Evolutionary conservation across 352 stramenopile genomes (phyloP), one percentile per base, ranked within the genome.

Genomic region (Pythium aristosporum): DNA sequence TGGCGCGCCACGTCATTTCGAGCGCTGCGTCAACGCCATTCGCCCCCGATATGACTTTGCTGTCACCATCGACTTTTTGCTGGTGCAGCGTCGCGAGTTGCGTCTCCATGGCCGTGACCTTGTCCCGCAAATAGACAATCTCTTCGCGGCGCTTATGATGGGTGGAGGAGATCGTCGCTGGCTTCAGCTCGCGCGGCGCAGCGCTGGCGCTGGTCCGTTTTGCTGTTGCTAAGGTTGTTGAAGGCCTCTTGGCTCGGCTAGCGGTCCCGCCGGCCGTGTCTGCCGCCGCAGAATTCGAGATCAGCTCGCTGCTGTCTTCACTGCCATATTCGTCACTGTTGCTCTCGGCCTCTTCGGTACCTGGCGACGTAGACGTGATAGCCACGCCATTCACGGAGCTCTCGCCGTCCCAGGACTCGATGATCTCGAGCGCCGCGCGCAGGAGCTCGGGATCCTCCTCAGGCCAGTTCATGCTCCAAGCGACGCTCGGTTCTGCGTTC

Each of bases 131-230:
- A 39, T 64, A 64, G 21, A 60, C 42, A 30, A 69, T 63, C 55
- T 69, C 62, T 39, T 64, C 62, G 36, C 61, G 61, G 34, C 61
- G 61, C 18, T 54, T 51, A 39, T 68, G 52, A 36, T 46, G 61
- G 2, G 60, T 67, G 1, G 60, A 67, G 4, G 42, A 32, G 5
- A 67, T 42, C 13, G 60, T 67, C 20, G 60, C 56, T 2, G 51
- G 60, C 51, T 61, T 56, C 13, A 67, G 48, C 32, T 59, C 59
- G 1, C 59, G 43, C 20, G 44, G 34, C 25, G 15, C 30, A 28
- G 16, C 39, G 16, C 16, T 12, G 16, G 39, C 9, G 9, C 9
- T 36, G 32, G 32, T 36, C 9, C 5, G 32, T 36, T 5, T 10
- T 36, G 32, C 5, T 36, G 9, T 9, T 36, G 32, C 32, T 5